phyloP scores from a whole-genome alignment of 306 rosid genomes.

The Citrullus amarus region DNA sequence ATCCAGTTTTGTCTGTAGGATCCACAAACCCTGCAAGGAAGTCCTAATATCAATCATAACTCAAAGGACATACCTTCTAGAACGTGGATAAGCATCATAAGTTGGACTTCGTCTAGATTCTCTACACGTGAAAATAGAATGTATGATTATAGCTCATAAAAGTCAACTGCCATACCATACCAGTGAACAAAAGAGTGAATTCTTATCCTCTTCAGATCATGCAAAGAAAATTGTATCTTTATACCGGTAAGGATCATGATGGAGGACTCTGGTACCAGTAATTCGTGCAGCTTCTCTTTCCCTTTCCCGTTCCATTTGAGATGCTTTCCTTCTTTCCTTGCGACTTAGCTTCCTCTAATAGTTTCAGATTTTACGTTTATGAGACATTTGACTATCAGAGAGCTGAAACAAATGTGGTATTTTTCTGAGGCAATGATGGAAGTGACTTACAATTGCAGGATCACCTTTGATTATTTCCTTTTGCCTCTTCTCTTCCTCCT shows the following conservation, averaged over 20 bases:
- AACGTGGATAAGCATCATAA: conserved; percentile 89
- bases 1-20: neutral
- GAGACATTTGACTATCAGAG: neutral
- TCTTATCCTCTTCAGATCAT: conserved; percentile 2
- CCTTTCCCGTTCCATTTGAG: conserved; percentile 93
- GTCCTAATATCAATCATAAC: neutral
- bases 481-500: conserved; percentile 92
- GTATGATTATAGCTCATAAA: conserved; percentile 5
- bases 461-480: conserved; percentile 94
- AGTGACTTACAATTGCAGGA: conserved; percentile 82
- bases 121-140: conserved; percentile 33
- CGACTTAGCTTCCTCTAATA: conserved; percentile 92
- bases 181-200: conserved; percentile 9
- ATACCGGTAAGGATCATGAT: conserved; percentile 96
- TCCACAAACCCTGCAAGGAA: neutral
- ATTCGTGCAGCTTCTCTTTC: conserved; percentile 73
- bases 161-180: neutral
- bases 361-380: conserved; percentile 2
- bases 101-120: conserved; percentile 93
- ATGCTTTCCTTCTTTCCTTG: conserved; percentile 90
- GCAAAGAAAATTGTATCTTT: conserved; percentile 11
- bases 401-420: neutral
- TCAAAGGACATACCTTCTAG: conserved; percentile 49
- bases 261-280: conserved; percentile 67
- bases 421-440: neutral